Evolutionary conservation across 345 rosid genomes (phyloP), one percentile per base, ranked within the genome.

Genomic region (Populus davidiana): DNA sequence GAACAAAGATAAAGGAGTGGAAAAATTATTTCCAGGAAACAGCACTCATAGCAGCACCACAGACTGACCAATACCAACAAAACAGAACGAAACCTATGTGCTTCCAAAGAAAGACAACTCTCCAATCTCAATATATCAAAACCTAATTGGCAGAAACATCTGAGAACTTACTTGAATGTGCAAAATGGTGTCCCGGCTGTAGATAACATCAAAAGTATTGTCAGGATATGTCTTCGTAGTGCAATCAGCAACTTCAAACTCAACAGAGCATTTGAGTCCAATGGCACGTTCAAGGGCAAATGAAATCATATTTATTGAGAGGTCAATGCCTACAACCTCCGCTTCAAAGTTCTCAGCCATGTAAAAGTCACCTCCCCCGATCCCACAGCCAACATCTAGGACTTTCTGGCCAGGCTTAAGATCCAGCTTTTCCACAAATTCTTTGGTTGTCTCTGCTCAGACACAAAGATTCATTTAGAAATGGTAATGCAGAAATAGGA

Each of bases 311-410:
- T 96, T 94, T 75, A 94, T 79, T 12, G 99, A 94, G 70, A 96
- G 92, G 81, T 96, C 98, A 76, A 94, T 94, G 80, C 98, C 99
- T 29, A 92, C 85, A 85, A 96, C 98, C 83, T 92, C 87, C 36
- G 91, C 97, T 49, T 89, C 95, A 72, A 88, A 96, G 62, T 87
- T 86, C 84, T 94, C 90, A 69, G 99, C 98, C 97, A 94, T 96
- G 92, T 92, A 96, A 85, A 96, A 96, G 86, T 92, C 97, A 33
- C 99, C 98, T 84, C 99, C 99, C 14, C 99, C 99, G 8, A 94
- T 96, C 75, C 99, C 99, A 44, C 99, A 94, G 71, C 99, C 99
- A 81, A 94, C 98, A 81, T 96, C 99, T 9, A 96, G 87, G 76
- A 96, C 97, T 85, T 92, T 96, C 86, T 94, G 97, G 50, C 98